Conservation (phyloP, 345 rosid genomes). For the Barbarea vulgaris region DNA sequence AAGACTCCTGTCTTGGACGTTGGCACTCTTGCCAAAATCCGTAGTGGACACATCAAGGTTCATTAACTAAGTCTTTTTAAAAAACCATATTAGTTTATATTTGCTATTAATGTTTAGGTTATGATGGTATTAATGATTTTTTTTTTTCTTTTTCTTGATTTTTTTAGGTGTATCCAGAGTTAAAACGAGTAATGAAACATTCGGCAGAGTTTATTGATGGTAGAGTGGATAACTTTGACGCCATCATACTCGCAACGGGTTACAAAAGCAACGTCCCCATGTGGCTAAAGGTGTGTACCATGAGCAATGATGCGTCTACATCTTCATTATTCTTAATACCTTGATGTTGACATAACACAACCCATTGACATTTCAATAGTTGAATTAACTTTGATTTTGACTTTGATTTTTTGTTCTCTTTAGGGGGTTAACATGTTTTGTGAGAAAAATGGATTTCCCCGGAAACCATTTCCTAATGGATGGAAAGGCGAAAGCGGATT, state of each 20-base stretch:
- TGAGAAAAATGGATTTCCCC: slow-evolving; percentile 68
- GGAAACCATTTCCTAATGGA: slow-evolving; percentile 60
- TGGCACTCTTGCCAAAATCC: slow-evolving; percentile 71
- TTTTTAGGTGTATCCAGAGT: slow-evolving; percentile 58
- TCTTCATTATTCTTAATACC: slow-evolving; percentile 35
- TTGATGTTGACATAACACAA: slow-evolving; percentile 14
- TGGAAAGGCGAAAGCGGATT: slow-evolving; percentile 86
- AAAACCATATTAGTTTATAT: background rate
- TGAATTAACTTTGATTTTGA: slow-evolving; percentile 10
- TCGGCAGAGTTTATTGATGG: slow-evolving; percentile 82
- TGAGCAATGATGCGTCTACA: slow-evolving; percentile 27
- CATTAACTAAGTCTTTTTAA: background rate
- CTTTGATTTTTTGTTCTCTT: background rate
- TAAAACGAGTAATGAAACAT: slow-evolving; percentile 51
- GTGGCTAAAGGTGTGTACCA: slow-evolving; percentile 73
- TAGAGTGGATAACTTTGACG: slow-evolving; percentile 58
- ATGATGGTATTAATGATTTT: background rate
- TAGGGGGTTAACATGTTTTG: slow-evolving; percentile 68
- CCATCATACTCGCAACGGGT: slow-evolving; percentile 84
- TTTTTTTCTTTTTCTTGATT: background rate
- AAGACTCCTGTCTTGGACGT: slow-evolving; percentile 90
- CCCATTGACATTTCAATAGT: background rate
- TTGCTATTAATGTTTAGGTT: background rate
- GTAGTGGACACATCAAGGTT: slow-evolving; percentile 78
- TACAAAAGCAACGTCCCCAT: slow-evolving; percentile 78